phyloP scores from a whole-genome alignment of 192 early-diverging fungal genomes.

The Paraglomus occultum region DNA sequence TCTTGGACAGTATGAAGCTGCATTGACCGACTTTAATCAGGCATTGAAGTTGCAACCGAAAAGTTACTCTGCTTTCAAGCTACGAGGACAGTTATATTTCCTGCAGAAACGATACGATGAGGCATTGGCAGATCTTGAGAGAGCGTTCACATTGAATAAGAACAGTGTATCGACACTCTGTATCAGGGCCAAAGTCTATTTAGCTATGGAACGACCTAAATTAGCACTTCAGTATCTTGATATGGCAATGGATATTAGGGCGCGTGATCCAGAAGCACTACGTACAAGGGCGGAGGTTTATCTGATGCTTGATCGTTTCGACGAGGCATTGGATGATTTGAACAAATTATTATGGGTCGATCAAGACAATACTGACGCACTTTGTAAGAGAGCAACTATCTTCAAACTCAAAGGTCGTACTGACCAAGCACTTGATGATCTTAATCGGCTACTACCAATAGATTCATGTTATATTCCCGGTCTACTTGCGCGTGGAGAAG shows the following conservation, averaged over 20 bases:
- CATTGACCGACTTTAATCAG: slow-evolving; percentile 11
- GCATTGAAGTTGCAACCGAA: slow-evolving; percentile 6
- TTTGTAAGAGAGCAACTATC: not conserved
- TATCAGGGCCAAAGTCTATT: not conserved
- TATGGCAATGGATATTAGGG: not conserved
- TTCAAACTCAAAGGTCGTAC: not conserved
- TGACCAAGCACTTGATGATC: not conserved
- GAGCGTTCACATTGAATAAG: slow-evolving; percentile 4
- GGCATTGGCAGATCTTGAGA: not conserved
- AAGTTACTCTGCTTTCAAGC: not conserved
- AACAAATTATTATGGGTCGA: not conserved
- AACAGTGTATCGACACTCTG: slow-evolving; percentile 9
- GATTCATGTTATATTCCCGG: not conserved
- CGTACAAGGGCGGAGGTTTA: not conserved
- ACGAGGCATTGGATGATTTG: slow-evolving; percentile 5
- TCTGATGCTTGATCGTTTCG: not conserved
- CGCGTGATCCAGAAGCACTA: not conserved
- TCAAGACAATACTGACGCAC: not conserved
- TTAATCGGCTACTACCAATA: not conserved
- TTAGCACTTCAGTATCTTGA: not conserved
- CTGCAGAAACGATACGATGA: slow-evolving; percentile 11
- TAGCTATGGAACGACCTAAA: not conserved
- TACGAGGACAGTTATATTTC: not conserved
- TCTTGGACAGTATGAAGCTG: slow-evolving; percentile 11
- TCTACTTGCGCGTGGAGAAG: not conserved